A percentile compares a stretch with the other conserved stretches of the same genome.
Evolutionary conservation across 176 grass and related monocot species (phyloP).

Genomic region (Elymus sibiricus): DNA sequence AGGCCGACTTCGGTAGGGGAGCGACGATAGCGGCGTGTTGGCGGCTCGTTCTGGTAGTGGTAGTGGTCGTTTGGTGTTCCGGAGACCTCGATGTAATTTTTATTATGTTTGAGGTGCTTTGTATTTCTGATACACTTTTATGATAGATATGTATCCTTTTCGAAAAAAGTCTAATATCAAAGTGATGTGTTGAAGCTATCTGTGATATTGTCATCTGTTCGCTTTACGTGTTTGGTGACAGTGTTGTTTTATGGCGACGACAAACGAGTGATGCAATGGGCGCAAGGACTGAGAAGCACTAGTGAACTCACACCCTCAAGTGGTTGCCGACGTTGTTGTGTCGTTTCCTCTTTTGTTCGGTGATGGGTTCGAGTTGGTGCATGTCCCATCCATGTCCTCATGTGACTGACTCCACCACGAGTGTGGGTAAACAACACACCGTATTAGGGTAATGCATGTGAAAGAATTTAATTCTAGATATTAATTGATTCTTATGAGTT

Average conservation of each 20-base stretch:
- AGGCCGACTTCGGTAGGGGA: no score
- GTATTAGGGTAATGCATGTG: not conserved
- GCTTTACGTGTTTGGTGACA: not conserved
- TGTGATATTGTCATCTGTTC: not conserved
- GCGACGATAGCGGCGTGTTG: no score
- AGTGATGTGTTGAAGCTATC: not conserved
- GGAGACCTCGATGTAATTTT: no score
- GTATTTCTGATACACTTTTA: no score
- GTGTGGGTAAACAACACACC: not conserved
- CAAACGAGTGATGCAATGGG: not conserved
- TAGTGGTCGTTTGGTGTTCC: no score
- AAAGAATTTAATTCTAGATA: not conserved
- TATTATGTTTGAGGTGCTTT: no score
- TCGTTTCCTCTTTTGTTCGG: not conserved
- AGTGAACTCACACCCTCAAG: not conserved
- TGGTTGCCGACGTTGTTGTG: conserved; percentile 1
- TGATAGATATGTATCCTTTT: no score
- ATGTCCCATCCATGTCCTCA: conserved; percentile 2
- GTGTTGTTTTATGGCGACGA: not conserved
- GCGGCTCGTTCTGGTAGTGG: no score
- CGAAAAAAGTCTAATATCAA: not conserved
- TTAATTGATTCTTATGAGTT: not conserved
- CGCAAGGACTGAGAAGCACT: conserved; percentile 12
- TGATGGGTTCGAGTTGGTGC: conserved; percentile 39
- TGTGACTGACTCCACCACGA: not conserved